Evolutionary conservation across 2,329 filamentous ascomycete genomes (phyloP), one percentile per base, ranked within the genome.

Genomic region (Aspergillus pseudoglaucus): DNA sequence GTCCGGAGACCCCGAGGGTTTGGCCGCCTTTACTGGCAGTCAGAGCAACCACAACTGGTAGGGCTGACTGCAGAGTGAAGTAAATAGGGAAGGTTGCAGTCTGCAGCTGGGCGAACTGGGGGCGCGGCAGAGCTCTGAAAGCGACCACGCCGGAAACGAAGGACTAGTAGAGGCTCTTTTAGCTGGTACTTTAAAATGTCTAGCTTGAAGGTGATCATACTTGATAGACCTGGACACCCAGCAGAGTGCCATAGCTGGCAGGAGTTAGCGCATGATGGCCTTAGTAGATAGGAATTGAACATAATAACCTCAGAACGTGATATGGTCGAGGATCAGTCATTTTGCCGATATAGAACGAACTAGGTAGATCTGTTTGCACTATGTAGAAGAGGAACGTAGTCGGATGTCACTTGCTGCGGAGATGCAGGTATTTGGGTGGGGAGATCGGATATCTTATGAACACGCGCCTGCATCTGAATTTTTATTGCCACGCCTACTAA

Each of bases 221-320:
- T 67, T 97, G 89, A 71, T 90, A 97, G 67, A 95, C 78, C 35
- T 89, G 87, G 23, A 85, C 85, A 54, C 93, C 93, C 12, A 97
- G 76, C 44, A 97, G 80, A 17, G 88, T 90, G 56, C 89, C 90
- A 71, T 94, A 95, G 64, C 88, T 93, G 57, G 12, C 45, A 49
- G 47, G 37, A 45, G 23, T 33, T 18, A 38, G 10, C 10, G 35
- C 35, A 18, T 38, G 25, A n/a, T n/a, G n/a, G n/a, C 4, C 6
- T 17, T n/a, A 25, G 22, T 23, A 0, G 6, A 41, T 12, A 38
- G 8, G 22, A 14, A n/a, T 12, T n/a, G 22, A 23, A 14, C 8
- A 12, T 18, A 53, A 57, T n/a, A 45, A 62, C 64, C 62, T 65
- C 4, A 66, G 38, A 22, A 66, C 47, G 27, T 66, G 64, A 38